Percentiles rank a stretch among this genome's conserved stretches.
Conservation (phyloP, 768 basidiomycete genomes). For the Xerocomus potaroensis region DNA sequence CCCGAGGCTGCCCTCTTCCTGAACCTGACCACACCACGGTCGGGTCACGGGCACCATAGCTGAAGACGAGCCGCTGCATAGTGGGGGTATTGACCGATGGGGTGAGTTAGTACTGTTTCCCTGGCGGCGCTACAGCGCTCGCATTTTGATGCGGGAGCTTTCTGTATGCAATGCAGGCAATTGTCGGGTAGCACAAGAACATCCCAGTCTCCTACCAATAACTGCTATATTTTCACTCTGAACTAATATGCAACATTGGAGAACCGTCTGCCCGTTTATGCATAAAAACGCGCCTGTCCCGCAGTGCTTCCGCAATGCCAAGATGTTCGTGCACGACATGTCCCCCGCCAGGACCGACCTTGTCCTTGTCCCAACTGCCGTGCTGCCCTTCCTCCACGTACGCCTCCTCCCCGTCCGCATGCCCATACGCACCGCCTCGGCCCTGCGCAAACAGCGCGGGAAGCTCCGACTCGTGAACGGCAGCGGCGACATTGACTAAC, state of each 20-base stretch:
- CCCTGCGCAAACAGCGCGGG: constrained; percentile 16
- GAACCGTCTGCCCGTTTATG: constrained; percentile 17
- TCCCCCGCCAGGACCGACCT: neutral
- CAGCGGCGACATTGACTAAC: constrained; percentile 18
- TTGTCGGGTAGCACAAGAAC: too few relatives aligned
- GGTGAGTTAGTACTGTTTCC: too few relatives aligned
- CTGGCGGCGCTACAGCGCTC: too few relatives aligned
- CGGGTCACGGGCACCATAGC: too few relatives aligned
- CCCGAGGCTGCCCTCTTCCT: too few relatives aligned
- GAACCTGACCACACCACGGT: too few relatives aligned
- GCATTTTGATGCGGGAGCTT: too few relatives aligned
- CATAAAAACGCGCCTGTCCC: constrained; percentile 11
- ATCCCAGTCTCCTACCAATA: too few relatives aligned
- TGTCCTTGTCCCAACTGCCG: neutral
- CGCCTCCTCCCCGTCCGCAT: neutral
- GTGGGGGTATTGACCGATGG: too few relatives aligned
- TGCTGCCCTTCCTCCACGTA: neutral
- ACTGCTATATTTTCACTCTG: neutral
- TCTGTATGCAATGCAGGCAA: too few relatives aligned
- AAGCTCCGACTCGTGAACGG: constrained; percentile 24
- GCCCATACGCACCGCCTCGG: neutral
- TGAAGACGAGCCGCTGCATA: too few relatives aligned
- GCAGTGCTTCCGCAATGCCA: constrained; percentile 7
- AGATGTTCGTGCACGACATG: neutral
- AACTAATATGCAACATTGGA: constrained; percentile 15